These are phyloP conservation scores for Aureobasidium sp. DNA, from an alignment of 2,329 filamentous ascomycete genomes.

Conservation along the genomic window DNA sequence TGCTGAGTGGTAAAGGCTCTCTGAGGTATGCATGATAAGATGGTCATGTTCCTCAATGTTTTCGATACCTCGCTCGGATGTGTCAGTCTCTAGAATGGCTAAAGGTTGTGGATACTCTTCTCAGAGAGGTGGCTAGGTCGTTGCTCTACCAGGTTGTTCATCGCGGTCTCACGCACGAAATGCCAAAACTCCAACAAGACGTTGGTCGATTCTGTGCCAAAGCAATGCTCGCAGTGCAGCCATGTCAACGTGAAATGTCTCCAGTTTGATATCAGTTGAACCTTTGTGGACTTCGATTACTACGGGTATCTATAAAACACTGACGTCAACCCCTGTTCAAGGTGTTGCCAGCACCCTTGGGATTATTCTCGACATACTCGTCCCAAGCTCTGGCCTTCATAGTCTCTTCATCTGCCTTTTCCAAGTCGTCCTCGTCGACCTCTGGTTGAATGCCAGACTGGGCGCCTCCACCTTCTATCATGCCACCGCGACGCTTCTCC, in stretches of 20 bases:
- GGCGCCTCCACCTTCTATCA: constrained; percentile 85
- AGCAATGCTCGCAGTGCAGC: background rate
- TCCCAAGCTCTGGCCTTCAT: constrained; percentile 95
- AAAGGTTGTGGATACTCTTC: background rate
- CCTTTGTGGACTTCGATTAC: background rate
- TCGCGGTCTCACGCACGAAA: background rate
- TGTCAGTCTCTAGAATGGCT: background rate
- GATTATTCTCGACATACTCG: constrained; percentile 85
- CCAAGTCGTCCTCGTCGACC: constrained; percentile 82
- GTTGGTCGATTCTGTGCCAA: background rate
- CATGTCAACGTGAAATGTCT: background rate
- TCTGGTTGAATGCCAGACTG: constrained; percentile 61
- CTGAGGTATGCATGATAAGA: background rate
- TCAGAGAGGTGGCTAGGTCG: background rate
- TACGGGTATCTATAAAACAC: background rate
- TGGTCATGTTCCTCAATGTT: background rate
- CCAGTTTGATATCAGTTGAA: background rate
- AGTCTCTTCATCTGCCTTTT: constrained; percentile 82
- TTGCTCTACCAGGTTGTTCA: background rate
- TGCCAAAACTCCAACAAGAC: background rate
- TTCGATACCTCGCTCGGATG: background rate
- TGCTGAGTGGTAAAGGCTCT: background rate
- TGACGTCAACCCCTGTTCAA: constrained; percentile 63
- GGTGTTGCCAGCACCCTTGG: constrained; percentile 75
- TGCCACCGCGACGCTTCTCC: constrained; percentile 73